Evolutionary conservation across 2,329 filamentous ascomycete species (phyloP).

Genomic region (Curvularia sp.): DNA sequence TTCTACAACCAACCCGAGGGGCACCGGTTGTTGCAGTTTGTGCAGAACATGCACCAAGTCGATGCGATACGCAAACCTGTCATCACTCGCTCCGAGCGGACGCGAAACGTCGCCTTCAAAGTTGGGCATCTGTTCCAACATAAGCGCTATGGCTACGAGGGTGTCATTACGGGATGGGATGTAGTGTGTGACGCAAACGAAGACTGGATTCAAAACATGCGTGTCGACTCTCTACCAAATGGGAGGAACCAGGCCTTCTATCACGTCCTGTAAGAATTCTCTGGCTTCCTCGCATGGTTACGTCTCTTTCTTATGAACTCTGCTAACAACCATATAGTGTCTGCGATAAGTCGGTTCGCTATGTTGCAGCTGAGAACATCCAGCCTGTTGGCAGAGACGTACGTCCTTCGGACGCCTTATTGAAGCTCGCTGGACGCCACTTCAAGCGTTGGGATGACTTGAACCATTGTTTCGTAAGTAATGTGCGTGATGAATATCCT

Average conservation of each 20-base stretch:
- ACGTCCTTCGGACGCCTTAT: constrained; percentile 64
- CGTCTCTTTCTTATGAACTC: neutral
- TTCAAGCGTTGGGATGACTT: constrained; percentile 84
- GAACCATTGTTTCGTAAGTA: constrained; percentile 78
- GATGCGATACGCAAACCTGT: constrained; percentile 62
- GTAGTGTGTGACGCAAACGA: constrained; percentile 64
- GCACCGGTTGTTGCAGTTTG: constrained; percentile 60
- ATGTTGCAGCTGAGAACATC: constrained; percentile 84
- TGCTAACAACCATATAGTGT: constrained; percentile 57
- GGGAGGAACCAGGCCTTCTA: constrained; percentile 78
- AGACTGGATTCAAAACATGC: constrained; percentile 69
- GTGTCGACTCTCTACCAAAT: constrained; percentile 64
- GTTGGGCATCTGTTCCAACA: constrained; percentile 87
- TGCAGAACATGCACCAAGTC: constrained; percentile 62
- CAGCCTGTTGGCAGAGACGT: constrained; percentile 47
- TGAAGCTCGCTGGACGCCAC: constrained; percentile 77
- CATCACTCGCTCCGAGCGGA: constrained; percentile 20
- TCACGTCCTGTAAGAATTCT: constrained; percentile 76
- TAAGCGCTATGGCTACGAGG: constrained; percentile 77
- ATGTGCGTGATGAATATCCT: constrained; percentile 81
- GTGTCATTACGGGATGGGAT: constrained; percentile 89
- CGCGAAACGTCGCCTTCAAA: constrained; percentile 39
- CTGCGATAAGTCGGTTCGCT: constrained; percentile 71
- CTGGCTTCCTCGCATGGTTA: neutral
- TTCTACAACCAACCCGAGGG: constrained; percentile 61